phyloP scores from a whole-genome alignment of 768 basidiomycete species.

The Tulasnella sp. region DNA sequence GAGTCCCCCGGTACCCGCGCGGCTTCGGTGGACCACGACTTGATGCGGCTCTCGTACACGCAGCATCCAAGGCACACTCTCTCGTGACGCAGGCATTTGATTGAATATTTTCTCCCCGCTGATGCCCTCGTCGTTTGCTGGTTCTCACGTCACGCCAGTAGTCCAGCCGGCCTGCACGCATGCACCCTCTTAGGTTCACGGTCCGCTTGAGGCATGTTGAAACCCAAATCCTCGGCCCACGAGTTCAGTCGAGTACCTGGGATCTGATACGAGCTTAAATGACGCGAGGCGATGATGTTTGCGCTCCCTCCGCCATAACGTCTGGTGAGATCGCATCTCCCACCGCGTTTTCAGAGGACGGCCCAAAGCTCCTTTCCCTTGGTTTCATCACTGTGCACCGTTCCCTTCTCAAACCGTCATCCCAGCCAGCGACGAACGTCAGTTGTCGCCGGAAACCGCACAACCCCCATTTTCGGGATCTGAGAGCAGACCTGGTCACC shows the following conservation, averaged over 20 bases:
- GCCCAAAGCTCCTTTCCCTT: slow-evolving; percentile 4
- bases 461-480: slow-evolving; percentile 13
- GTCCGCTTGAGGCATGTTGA: background rate
- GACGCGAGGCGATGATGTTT: slow-evolving; percentile 6
- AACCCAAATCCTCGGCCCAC: slow-evolving; percentile 11
- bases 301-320: background rate
- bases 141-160: background rate
- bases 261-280: slow-evolving; percentile 18
- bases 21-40: background rate
- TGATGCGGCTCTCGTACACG: slow-evolving; percentile 20
- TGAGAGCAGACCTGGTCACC: slow-evolving; percentile 7
- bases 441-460: slow-evolving; percentile 10
- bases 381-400: slow-evolving; percentile 11
- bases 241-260: background rate
- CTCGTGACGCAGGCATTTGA: slow-evolving; percentile 15
- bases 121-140: background rate
- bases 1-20: background rate
- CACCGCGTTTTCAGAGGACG: background rate
- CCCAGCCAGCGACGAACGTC: background rate
- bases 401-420: background rate
- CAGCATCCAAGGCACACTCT: background rate
- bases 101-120: slow-evolving; percentile 13
- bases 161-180: background rate
- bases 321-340: slow-evolving; percentile 1
- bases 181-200: slow-evolving; percentile 7